phyloP scores from a whole-genome alignment of 352 stramenopile species.

The Halophytophthora batemanensis region DNA sequence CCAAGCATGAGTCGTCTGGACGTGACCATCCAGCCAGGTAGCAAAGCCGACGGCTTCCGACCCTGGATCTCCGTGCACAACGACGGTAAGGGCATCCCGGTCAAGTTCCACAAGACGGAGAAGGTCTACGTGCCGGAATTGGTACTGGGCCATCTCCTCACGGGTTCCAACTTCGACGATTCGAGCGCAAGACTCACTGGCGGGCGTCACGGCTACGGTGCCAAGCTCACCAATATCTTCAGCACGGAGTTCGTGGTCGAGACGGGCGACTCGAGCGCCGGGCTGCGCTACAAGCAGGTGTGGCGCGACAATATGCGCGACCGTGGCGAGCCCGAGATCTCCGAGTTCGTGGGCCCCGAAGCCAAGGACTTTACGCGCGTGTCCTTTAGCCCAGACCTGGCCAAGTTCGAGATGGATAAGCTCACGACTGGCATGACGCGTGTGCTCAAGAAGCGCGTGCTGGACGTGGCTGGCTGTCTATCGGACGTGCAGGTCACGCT shows the following conservation, averaged over 20 bases:
- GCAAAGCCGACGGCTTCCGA: slow-evolving; percentile 48
- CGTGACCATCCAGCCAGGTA: slow-evolving; percentile 63
- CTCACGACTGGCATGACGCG: slow-evolving; percentile 93
- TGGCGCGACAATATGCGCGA: slow-evolving; percentile 97
- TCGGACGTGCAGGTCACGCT: slow-evolving; percentile 91
- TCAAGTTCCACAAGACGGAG: slow-evolving; percentile 96
- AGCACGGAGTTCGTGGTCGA: slow-evolving; percentile 98
- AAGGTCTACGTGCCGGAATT: slow-evolving; percentile 97
- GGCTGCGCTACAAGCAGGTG: slow-evolving; percentile 86
- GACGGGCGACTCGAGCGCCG: slow-evolving; percentile 91
- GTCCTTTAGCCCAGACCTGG: slow-evolving; percentile 96
- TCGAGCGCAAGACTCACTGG: slow-evolving; percentile 96
- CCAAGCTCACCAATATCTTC: slow-evolving; percentile 99
- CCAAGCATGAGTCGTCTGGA: slow-evolving; percentile 72
- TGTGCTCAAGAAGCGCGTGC: slow-evolving; percentile 96
- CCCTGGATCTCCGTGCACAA: slow-evolving; percentile 97
- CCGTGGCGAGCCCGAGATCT: slow-evolving; percentile 82
- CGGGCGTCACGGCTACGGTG: slow-evolving; percentile 93
- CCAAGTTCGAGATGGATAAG: slow-evolving; percentile 94
- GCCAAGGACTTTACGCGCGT: slow-evolving; percentile 96
- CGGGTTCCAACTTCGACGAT: slow-evolving; percentile 99
- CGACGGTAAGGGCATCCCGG: slow-evolving; percentile 97
- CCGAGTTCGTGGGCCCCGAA: slow-evolving; percentile 67
- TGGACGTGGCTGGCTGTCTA: slow-evolving; percentile 97
- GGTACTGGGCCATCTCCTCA: slow-evolving; percentile 98